Evolutionary conservation across 305 asterid genomes (phyloP).

Genomic region (Coffea humblotiana): DNA sequence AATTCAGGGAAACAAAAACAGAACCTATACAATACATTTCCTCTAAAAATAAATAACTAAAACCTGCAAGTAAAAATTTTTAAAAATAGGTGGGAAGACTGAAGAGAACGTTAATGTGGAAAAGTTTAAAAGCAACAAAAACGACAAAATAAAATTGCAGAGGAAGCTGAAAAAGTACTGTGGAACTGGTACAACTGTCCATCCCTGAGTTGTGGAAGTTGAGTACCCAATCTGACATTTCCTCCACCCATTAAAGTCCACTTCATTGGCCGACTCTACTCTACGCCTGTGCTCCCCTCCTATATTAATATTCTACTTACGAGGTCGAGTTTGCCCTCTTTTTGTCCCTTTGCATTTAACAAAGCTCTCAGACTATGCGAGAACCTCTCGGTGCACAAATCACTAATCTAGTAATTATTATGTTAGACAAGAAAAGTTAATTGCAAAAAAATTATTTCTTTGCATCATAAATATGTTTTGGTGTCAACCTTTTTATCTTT

Average conservation of each 20-base stretch:
- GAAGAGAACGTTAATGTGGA: not conserved
- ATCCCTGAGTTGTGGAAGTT: too few relatives aligned
- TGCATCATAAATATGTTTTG: too few relatives aligned
- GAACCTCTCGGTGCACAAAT: too few relatives aligned
- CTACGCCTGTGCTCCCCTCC: too few relatives aligned
- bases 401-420: too few relatives aligned
- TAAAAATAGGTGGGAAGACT: too few relatives aligned
- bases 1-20: not conserved
- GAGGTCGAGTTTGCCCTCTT: slow-evolving; percentile 3
- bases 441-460: too few relatives aligned
- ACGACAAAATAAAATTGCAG: slow-evolving; percentile 31
- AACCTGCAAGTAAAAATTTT: too few relatives aligned
- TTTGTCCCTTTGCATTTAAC: not conserved
- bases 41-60: too few relatives aligned
- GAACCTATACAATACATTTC: not conserved
- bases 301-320: not conserved
- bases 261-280: slow-evolving; percentile 20
- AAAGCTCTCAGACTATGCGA: too few relatives aligned
- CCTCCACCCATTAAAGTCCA: slow-evolving; percentile 39
- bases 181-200: slow-evolving; percentile 4
- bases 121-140: slow-evolving; percentile 12
- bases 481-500: too few relatives aligned
- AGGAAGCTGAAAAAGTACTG: slow-evolving; percentile 26
- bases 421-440: too few relatives aligned
- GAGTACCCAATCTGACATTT: slow-evolving; percentile 9